Evolutionary conservation across 2,329 filamentous ascomycete genomes (phyloP), one percentile per base, ranked within the genome.

Genomic region (Colletotrichum sublineola): DNA sequence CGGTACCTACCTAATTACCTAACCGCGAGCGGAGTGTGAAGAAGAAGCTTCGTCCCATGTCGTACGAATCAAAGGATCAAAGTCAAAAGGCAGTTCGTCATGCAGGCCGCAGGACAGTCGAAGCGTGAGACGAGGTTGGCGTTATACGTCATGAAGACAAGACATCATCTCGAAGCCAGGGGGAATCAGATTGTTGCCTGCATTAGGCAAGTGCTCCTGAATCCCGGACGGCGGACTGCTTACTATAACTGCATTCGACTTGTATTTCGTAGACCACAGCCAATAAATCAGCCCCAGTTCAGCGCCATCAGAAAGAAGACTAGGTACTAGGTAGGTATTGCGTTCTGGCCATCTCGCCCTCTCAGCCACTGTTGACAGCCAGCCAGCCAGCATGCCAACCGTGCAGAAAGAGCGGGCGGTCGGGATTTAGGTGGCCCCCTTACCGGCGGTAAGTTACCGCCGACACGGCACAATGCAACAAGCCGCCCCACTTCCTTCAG

Each of bases 381-480:
- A 9, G 33, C 5, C 33, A 36, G 33, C 9, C 48, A 48, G 44
- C 8, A 29, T 5, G 24, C 11, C 12, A 31, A 15, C 2, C 24
- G 18, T 20, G 18, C 4, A 5, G 12, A 9, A 8, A 33, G 40
- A 46, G 44, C 50, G 58, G 53, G 50, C 52, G 36, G 55, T 57
- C 65, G 58, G 70, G 52, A 38, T 36, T 56, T 65, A 61, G 36
- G 53, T 53, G 63, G 24, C n/a, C 40, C 40, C n/a, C 64, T 61
- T 67, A 68, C 58, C 65, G 48, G n/a, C n/a, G n/a, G n/a, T n/a
- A n/a, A n/a, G n/a, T 61, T 67, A 68, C 58, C 65, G 48, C 60
- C 56, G 73, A 52, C 44, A 56, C 56, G 65, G 73, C 63, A 33
- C 66, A 73, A 71, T 67, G 36, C 66, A 71, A 55, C 20, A 36